Conservation (phyloP, 140 eudicot species). For the Stevia rebaudiana region DNA sequence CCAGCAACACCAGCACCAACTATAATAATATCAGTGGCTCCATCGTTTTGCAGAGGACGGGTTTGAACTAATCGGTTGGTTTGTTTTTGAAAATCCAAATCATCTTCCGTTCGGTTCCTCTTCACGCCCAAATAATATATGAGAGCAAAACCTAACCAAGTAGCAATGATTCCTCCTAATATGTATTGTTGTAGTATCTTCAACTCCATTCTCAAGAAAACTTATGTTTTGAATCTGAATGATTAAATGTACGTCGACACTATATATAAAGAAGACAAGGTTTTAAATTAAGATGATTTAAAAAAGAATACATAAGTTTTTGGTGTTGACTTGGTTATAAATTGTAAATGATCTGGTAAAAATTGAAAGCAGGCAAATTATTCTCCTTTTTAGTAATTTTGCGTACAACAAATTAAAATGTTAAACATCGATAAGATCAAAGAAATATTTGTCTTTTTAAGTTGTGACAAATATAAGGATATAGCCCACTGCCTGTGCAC, state of each 20-base stretch:
- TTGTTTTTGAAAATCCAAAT: neutral
- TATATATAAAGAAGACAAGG: conserved; percentile 2
- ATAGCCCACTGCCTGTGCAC: neutral
- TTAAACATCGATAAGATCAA: conserved; percentile 31
- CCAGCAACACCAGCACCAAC: conserved; percentile 60
- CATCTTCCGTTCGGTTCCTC: conserved; percentile 18
- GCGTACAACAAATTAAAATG: conserved; percentile 14
- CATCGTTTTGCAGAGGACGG: conserved; percentile 13
- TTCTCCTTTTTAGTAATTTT: conserved; percentile 21
- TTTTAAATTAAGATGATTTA: neutral
- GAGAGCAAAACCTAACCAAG: conserved; percentile 33
- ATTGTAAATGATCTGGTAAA: no score
- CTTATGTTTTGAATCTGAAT: conserved; percentile 9
- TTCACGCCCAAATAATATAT: conserved; percentile 28
- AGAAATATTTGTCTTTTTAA: conserved; percentile 19
- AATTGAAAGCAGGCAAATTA: conserved; percentile 4
- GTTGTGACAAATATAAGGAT: conserved; percentile 28
- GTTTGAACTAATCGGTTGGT: neutral
- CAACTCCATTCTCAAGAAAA: conserved; percentile 25
- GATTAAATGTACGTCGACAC: neutral
- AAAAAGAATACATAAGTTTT: neutral
- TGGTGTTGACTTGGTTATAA: conserved; percentile 10
- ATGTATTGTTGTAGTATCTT: conserved; percentile 29
- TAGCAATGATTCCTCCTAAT: conserved; percentile 32
- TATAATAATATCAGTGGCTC: conserved; percentile 27